These are phyloP conservation scores for Saccharomyces hybrid DNA, from an alignment of 1,139 yeast genomes.

Conservation along the genomic window DNA sequence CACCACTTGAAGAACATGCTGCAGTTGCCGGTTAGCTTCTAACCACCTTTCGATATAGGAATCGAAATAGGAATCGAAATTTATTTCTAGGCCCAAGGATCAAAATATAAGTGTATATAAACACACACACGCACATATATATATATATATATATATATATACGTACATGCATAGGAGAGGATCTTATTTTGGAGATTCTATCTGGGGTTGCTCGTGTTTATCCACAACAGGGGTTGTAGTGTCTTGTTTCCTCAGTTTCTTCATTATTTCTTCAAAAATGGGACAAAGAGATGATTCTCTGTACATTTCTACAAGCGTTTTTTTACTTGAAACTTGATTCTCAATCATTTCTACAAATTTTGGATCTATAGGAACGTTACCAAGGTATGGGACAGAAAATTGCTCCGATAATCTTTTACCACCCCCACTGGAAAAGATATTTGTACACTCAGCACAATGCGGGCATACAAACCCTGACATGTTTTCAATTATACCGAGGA, in stretches of 20 bases:
- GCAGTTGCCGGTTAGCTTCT: no score
- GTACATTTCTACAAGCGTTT: slow-evolving; percentile 36
- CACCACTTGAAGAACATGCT: no score
- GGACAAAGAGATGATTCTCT: slow-evolving; percentile 36
- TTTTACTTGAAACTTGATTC: slow-evolving; percentile 24
- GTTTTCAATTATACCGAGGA: slow-evolving; percentile 86
- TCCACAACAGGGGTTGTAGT: neutral
- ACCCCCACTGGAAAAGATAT: slow-evolving; percentile 93
- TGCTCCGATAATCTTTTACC: slow-evolving; percentile 63
- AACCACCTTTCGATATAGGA: no score
- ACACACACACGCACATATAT: neutral
- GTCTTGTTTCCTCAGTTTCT: slow-evolving; percentile 36
- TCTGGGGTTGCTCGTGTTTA: neutral
- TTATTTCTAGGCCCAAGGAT: neutral
- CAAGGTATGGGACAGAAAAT: slow-evolving; percentile 60
- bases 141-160: neutral
- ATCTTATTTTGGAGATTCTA: neutral
- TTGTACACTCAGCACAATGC: slow-evolving; percentile 82
- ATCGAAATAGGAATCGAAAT: neutral
- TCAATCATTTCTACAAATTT: slow-evolving; percentile 81
- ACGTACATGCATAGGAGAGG: neutral
- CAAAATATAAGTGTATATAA: no score
- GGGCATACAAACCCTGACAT: slow-evolving; percentile 98
- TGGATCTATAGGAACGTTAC: slow-evolving; percentile 90
- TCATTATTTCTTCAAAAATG: slow-evolving; percentile 47